Evolutionary conservation across 352 stramenopile species (phyloP).

Genomic region (Phytophthora brassicae): DNA sequence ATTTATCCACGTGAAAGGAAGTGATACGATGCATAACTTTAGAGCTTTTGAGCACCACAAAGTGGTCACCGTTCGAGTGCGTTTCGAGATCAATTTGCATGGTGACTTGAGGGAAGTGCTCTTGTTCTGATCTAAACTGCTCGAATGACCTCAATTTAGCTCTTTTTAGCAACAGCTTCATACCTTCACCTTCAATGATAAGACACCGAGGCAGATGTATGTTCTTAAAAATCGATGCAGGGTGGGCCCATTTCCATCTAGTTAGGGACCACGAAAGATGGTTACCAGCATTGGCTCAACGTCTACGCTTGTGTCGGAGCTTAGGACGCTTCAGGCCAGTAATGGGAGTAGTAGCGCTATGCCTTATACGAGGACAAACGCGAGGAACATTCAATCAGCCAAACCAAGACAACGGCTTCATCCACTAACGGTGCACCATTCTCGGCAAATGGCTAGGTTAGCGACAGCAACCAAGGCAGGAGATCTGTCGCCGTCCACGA

Average conservation of each 20-base stretch:
- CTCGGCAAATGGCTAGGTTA: conserved; percentile 56
- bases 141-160: no score
- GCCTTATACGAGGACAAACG: conserved; percentile 40
- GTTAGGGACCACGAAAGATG: conserved; percentile 11
- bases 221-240: neutral
- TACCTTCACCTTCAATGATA: conserved; percentile 15
- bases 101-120: no score
- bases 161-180: no score
- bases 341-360: conserved; percentile 22
- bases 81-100: no score
- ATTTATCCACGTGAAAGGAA: no score
- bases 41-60: no score
- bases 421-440: conserved; percentile 46
- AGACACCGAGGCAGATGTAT: conserved; percentile 22
- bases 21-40: no score
- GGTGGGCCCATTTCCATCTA: conserved; percentile 17
- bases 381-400: conserved; percentile 34
- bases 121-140: no score
- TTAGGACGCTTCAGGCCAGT: conserved; percentile 30
- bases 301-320: conserved; percentile 22
- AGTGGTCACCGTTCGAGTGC: no score
- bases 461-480: conserved; percentile 31
- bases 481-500: conserved; percentile 23
- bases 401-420: conserved; percentile 32
- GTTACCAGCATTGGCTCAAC: conserved; percentile 1